A percentile compares a stretch with the other conserved stretches of the same genome.
Evolutionary conservation across 2,329 filamentous ascomycete species (phyloP).

Genomic region (Trichoderma afroharzianum): DNA sequence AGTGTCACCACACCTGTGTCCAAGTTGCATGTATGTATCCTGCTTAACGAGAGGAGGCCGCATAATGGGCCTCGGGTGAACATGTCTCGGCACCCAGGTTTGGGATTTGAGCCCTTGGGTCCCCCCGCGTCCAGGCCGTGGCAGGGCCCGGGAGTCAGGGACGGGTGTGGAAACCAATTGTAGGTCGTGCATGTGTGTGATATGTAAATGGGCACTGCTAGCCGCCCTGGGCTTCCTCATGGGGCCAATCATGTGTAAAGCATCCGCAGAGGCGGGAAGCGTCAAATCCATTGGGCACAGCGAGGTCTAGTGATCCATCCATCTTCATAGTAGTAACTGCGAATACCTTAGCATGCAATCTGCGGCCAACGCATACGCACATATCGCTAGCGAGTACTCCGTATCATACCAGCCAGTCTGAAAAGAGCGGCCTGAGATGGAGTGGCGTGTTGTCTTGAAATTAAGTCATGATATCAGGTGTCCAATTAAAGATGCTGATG

Average conservation of each 20-base stretch:
- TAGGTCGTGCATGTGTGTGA: slow-evolving; percentile 17
- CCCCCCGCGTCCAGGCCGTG: slow-evolving; percentile 5
- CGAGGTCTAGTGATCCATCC: neutral
- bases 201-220: slow-evolving; percentile 13
- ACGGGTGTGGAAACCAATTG: slow-evolving; percentile 17
- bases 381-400: neutral
- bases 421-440: neutral
- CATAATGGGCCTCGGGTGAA: slow-evolving; percentile 17
- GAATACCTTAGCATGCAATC: neutral
- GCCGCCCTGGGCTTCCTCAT: slow-evolving; percentile 1
- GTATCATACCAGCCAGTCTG: neutral
- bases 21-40: slow-evolving; percentile 2
- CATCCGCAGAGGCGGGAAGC: neutral
- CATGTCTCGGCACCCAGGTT: slow-evolving; percentile 11
- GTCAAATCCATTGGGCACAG: neutral
- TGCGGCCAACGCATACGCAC: slow-evolving; percentile 5
- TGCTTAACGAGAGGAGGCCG: slow-evolving; percentile 14
- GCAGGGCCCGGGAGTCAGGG: slow-evolving; percentile 18
- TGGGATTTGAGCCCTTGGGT: slow-evolving; percentile 14
- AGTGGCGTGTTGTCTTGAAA: neutral
- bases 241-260: slow-evolving; percentile 6
- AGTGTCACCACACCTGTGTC: slow-evolving; percentile 1
- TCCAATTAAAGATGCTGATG: neutral
- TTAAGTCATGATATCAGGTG: neutral
- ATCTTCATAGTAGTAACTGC: neutral